Percentiles rank a stretch among this genome's conserved stretches.
These are phyloP conservation scores for Termitomyces sp. DNA, from an alignment of 768 basidiomycete species.

Conservation along the genomic window DNA sequence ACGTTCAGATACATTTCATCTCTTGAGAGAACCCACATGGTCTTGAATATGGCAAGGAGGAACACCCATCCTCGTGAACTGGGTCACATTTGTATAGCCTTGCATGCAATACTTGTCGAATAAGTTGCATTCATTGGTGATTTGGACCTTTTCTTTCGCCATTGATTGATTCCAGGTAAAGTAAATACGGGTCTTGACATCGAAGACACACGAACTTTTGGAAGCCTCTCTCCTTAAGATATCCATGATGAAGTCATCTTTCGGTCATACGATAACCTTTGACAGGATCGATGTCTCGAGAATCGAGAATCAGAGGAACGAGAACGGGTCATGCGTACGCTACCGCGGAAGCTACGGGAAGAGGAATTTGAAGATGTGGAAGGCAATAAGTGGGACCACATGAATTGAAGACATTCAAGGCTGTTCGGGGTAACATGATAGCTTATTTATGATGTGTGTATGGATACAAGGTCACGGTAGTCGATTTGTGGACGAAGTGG, in stretches of 20 bases:
- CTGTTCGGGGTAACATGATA: slow-evolving; percentile 46
- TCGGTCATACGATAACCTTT: slow-evolving; percentile 54
- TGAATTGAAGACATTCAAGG: slow-evolving; percentile 41
- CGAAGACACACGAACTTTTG: slow-evolving; percentile 60
- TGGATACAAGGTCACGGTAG: slow-evolving; percentile 49
- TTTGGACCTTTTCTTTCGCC: slow-evolving; percentile 12
- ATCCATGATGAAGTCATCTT: slow-evolving; percentile 46
- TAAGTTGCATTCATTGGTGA: slow-evolving; percentile 55
- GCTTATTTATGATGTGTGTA: slow-evolving; percentile 45
- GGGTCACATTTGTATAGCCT: slow-evolving; percentile 37
- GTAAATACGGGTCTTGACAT: slow-evolving; percentile 31
- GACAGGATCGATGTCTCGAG: slow-evolving; percentile 43
- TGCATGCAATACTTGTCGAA: slow-evolving; percentile 53
- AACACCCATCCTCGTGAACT: slow-evolving; percentile 21
- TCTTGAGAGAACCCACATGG: slow-evolving; percentile 25
- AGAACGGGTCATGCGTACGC: slow-evolving; percentile 39
- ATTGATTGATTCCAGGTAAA: background rate
- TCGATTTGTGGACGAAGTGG: slow-evolving; percentile 61
- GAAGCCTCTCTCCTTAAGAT: slow-evolving; percentile 55
- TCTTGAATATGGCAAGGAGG: slow-evolving; percentile 24
- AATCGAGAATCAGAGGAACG: slow-evolving; percentile 37
- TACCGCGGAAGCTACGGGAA: slow-evolving; percentile 35
- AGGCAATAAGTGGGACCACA: slow-evolving; percentile 33
- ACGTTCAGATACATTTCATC: background rate
- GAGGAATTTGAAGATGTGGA: slow-evolving; percentile 38